Evolutionary conservation across 352 stramenopile species (phyloP).

Genomic region (Phytophthora ramorum): DNA sequence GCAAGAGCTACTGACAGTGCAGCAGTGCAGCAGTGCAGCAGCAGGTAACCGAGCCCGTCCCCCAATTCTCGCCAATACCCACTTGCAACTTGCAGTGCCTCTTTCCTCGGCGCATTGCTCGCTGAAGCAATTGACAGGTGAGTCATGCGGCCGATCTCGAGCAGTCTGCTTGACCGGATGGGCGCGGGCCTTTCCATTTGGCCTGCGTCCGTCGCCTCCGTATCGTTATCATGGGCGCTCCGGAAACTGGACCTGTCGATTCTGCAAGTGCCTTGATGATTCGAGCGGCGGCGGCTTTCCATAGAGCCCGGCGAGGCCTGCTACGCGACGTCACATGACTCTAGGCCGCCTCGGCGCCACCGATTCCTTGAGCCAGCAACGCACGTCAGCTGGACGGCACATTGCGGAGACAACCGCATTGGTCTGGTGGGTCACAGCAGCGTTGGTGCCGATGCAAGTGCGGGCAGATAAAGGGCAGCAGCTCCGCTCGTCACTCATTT

Average conservation of each 20-base stretch:
- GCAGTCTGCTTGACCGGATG: slow-evolving; percentile 5
- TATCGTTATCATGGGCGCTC: slow-evolving; percentile 25
- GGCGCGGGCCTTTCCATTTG: slow-evolving; percentile 20
- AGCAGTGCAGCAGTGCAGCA: neutral
- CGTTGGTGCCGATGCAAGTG: slow-evolving; percentile 3
- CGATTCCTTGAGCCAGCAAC: slow-evolving; percentile 8
- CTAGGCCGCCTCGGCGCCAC: neutral
- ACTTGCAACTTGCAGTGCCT: slow-evolving; percentile 10
- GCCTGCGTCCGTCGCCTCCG: slow-evolving; percentile 6
- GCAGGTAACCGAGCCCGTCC: neutral
- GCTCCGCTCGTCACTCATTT: slow-evolving; percentile 5
- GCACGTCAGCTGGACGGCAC: neutral
- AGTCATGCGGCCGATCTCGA: slow-evolving; percentile 7
- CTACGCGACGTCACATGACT: neutral
- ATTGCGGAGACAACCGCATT: slow-evolving; percentile 22
- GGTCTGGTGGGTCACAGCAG: slow-evolving; percentile 14
- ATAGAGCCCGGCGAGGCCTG: neutral
- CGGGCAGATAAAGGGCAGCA: slow-evolving; percentile 7
- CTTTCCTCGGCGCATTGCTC: slow-evolving; percentile 21
- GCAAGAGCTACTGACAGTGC: neutral
- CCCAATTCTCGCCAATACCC: slow-evolving; percentile 10
- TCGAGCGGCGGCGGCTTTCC: slow-evolving; percentile 8
- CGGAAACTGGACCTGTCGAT: slow-evolving; percentile 16
- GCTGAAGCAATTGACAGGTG: neutral
- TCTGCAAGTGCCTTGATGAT: slow-evolving; percentile 17